These are phyloP conservation scores for Lentinus polychrous DNA, from an alignment of 1,284 basidiomycete genomes.

Conservation along the genomic window DNA sequence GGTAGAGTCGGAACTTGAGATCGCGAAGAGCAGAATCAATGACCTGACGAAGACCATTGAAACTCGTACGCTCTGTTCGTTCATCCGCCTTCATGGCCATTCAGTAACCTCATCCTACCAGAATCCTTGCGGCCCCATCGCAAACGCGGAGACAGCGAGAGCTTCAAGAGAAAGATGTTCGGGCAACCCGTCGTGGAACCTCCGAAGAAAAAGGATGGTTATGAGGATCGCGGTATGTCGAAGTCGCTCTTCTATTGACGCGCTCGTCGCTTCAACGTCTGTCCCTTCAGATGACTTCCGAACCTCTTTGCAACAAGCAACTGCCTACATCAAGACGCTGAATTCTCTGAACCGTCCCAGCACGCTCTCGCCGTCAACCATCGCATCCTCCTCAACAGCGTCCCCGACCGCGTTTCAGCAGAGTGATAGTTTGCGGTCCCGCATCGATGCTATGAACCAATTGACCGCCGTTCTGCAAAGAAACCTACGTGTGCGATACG, in stretches of 20 bases:
- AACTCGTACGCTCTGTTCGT: conserved; percentile 27
- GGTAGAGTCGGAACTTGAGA: conserved; percentile 72
- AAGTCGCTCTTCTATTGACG: background rate
- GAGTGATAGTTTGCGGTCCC: conserved; percentile 45
- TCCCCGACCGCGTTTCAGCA: conserved; percentile 33
- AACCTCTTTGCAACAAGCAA: conserved; percentile 58
- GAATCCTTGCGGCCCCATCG: conserved; percentile 33
- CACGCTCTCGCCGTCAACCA: conserved; percentile 23
- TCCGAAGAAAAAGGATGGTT: conserved; percentile 15
- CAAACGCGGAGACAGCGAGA: conserved; percentile 26
- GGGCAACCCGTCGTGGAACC: conserved; percentile 19
- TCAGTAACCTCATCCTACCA: conserved; percentile 13
- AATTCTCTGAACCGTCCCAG: conserved; percentile 32
- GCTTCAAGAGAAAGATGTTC: conserved; percentile 31
- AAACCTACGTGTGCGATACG: conserved; percentile 72
- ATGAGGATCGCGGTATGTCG: conserved; percentile 23
- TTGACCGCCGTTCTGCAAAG: conserved; percentile 69
- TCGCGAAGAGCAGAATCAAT: conserved; percentile 68
- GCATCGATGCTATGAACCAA: conserved; percentile 59
- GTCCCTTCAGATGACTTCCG: conserved; percentile 59
- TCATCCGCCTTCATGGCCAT: conserved; percentile 2
- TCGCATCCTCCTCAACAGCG: conserved; percentile 39
- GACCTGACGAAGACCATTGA: conserved; percentile 58
- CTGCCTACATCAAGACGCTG: conserved; percentile 47
- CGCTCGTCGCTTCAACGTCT: background rate